Evolutionary conservation across 1,284 basidiomycete genomes (phyloP).

Genomic region (Rhizoctonia solani): DNA sequence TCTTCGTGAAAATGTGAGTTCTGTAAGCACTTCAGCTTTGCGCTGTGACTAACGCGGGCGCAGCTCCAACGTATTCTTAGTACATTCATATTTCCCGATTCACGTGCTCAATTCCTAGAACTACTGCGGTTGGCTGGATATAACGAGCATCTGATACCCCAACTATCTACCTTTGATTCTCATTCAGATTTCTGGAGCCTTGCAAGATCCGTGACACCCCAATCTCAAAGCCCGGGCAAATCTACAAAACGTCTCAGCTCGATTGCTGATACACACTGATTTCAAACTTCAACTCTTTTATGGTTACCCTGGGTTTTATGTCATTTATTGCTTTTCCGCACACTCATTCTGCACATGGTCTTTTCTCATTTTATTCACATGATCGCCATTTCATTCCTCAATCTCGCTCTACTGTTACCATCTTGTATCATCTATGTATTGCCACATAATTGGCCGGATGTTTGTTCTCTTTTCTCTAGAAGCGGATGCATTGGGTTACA

Average conservation of each 20-base stretch:
- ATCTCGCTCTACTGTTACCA: background rate
- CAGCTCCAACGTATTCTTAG: conserved; percentile 61
- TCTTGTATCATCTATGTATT: conserved; percentile 31
- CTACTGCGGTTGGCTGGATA: conserved; percentile 47
- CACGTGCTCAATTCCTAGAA: conserved; percentile 62
- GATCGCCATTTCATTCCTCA: background rate
- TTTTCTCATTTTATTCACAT: background rate
- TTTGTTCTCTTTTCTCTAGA: background rate
- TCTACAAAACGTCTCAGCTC: background rate
- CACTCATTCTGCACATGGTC: background rate
- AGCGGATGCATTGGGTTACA: background rate
- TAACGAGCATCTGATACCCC: background rate
- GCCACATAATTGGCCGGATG: background rate
- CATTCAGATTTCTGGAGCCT: conserved; percentile 33
- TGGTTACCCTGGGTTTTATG: background rate
- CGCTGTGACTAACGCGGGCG: conserved; percentile 17
- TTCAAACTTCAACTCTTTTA: too few relatives aligned
- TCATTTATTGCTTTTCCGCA: background rate
- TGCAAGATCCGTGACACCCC: background rate
- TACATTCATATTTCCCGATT: conserved; percentile 70
- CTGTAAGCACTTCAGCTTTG: background rate
- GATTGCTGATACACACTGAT: background rate
- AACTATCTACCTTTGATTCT: conserved; percentile 5
- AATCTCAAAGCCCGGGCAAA: background rate
- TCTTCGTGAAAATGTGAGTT: conserved; percentile 62